Conservation (phyloP, 225 moss, liverwort and hornwort species). For the Climacium dendroides region DNA sequence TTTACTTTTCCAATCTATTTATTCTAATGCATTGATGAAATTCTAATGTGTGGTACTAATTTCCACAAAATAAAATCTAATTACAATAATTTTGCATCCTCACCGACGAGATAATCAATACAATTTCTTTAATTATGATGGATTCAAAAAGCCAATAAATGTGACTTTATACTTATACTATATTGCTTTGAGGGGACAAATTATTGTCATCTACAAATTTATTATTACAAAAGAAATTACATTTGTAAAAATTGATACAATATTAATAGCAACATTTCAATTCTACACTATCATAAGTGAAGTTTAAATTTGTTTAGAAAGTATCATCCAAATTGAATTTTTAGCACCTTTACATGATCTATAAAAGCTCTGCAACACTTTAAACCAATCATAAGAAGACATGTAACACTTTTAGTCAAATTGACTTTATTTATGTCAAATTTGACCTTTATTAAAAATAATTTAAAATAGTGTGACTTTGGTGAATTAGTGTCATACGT, state of each 20-base stretch:
- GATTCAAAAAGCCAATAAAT: neutral
- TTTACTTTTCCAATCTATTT: fast-evolving
- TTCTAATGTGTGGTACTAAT: neutral
- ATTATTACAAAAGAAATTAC: neutral
- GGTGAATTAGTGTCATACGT: fast-evolving
- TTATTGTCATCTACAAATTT: neutral
- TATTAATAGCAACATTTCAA: neutral
- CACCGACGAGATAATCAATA: neutral
- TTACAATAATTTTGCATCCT: neutral
- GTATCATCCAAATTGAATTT: neutral
- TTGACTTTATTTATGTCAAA: neutral
- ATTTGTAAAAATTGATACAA: neutral
- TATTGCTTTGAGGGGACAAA: neutral
- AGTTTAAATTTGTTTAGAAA: neutral
- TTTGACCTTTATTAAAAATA: neutral
- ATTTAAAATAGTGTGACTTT: neutral
- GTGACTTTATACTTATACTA: neutral
- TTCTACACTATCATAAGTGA: fast-evolving
- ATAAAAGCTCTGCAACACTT: fast-evolving
- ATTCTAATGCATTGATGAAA: neutral
- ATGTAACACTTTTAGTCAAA: neutral
- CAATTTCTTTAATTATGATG: neutral
- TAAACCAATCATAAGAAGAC: neutral
- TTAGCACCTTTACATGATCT: fast-evolving
- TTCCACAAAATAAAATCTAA: neutral